phyloP scores from a whole-genome alignment of 1,139 yeast species.

The Yamadazyma atmosphaerica region DNA sequence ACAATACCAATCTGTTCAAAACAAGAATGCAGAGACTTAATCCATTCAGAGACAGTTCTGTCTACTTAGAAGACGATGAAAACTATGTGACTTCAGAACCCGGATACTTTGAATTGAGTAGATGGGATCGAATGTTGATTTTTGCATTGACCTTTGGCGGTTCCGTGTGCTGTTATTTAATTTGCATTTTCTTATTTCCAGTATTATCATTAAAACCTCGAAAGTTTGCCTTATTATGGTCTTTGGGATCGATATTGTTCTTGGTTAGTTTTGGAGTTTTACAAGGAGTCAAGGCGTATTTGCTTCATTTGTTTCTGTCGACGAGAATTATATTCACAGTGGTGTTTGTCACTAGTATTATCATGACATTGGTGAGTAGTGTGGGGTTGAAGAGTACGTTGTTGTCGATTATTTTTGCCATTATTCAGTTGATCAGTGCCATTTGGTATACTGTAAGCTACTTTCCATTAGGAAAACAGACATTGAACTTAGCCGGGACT shows the following conservation, averaged over 20 bases:
- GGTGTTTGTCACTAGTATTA: slow-evolving; percentile 48
- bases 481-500: slow-evolving; percentile 51
- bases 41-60: slow-evolving; percentile 39
- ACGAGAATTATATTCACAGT: slow-evolving; percentile 55
- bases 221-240: slow-evolving; percentile 62
- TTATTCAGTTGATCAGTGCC: slow-evolving; percentile 51
- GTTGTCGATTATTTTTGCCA: slow-evolving; percentile 52
- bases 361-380: slow-evolving; percentile 49
- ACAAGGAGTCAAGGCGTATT: slow-evolving; percentile 53
- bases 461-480: slow-evolving; percentile 61
- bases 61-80: slow-evolving; percentile 45
- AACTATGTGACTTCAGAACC: slow-evolving; percentile 48
- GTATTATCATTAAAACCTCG: slow-evolving; percentile 54
- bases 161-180: slow-evolving; percentile 50
- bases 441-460: slow-evolving; percentile 62
- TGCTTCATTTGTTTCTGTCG: slow-evolving; percentile 48
- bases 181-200: slow-evolving; percentile 59
- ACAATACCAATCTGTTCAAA: slow-evolving; percentile 22
- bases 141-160: slow-evolving; percentile 59
- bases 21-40: slow-evolving; percentile 36
- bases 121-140: slow-evolving; percentile 60
- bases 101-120: slow-evolving; percentile 49
- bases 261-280: slow-evolving; percentile 57
- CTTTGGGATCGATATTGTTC: slow-evolving; percentile 59
- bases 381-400: slow-evolving; percentile 48